phyloP scores from a whole-genome alignment of 1,284 basidiomycete species.

The Ganoderma meredithae region DNA sequence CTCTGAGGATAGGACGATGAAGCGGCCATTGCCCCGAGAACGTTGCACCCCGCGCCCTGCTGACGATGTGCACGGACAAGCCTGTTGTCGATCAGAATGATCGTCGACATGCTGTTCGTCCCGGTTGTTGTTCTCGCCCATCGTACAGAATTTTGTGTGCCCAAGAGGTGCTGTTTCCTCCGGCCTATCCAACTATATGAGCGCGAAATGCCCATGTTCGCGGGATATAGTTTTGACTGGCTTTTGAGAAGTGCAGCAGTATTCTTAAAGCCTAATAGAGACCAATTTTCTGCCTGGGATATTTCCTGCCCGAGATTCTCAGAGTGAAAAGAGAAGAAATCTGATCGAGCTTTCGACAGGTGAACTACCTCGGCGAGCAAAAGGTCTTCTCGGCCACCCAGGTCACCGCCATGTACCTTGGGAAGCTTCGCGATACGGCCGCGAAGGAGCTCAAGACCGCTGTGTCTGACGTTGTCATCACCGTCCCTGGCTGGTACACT shows the following conservation, averaged over 20 bases:
- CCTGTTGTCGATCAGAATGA: no score
- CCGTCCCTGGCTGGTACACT: slow-evolving; percentile 95
- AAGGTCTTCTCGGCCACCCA: slow-evolving; percentile 85
- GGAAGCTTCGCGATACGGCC: slow-evolving; percentile 88
- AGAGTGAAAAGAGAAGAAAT: not conserved
- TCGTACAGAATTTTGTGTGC: no score
- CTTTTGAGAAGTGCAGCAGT: not conserved
- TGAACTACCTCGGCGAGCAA: slow-evolving; percentile 86
- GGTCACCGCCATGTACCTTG: slow-evolving; percentile 86
- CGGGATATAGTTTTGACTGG: not conserved
- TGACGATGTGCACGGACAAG: no score
- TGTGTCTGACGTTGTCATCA: slow-evolving; percentile 91
- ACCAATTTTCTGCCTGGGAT: no score
- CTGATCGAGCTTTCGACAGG: slow-evolving; percentile 52
- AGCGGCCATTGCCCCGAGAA: no score
- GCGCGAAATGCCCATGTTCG: not conserved
- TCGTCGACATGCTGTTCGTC: no score
- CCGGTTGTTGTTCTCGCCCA: no score
- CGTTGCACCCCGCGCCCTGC: no score
- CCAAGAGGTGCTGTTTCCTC: no score
- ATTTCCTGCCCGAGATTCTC: no score
- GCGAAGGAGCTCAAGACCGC: slow-evolving; percentile 82
- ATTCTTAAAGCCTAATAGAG: not conserved
- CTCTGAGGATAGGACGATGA: no score
- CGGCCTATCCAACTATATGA: no score